phyloP scores from a whole-genome alignment of 257 asterid genomes.

The Solanum piurae region DNA sequence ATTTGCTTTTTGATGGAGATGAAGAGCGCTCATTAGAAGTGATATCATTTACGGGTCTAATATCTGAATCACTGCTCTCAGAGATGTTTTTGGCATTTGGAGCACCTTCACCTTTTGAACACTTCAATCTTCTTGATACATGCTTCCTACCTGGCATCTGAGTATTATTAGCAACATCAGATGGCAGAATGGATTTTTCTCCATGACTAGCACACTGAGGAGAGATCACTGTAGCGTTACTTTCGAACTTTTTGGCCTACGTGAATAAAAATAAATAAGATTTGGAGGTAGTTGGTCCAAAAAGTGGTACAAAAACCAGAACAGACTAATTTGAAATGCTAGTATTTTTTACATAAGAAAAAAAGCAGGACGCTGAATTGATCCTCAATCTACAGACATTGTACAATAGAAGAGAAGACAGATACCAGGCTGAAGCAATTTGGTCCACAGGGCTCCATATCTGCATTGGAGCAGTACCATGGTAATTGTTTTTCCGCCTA shows the following conservation, averaged over 20 bases:
- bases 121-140: constrained; percentile 44
- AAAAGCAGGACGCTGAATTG: not conserved
- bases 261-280: constrained; percentile 10
- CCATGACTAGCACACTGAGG: constrained; percentile 24
- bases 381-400: not conserved
- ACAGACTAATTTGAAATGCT: not conserved
- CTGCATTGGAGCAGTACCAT: constrained; percentile 47
- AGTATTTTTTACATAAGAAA: not conserved
- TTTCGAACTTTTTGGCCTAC: constrained; percentile 44
- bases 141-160: constrained; percentile 49
- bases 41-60: constrained; percentile 35
- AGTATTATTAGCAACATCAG: constrained; percentile 32
- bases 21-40: constrained; percentile 13
- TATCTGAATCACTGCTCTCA: constrained; percentile 56
- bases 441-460: constrained; percentile 70
- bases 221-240: constrained; percentile 23
- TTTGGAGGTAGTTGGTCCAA: not conserved
- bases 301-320: not conserved
- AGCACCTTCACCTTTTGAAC: constrained; percentile 69
- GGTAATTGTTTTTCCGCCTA: constrained; percentile 52
- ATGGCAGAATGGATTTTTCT: constrained; percentile 32
- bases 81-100: constrained; percentile 27
- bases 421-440: constrained; percentile 66
- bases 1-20: constrained; percentile 34
- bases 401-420: not conserved